Evolutionary conservation across 768 basidiomycete genomes (phyloP).

Genomic region (Hypholoma fasciculare): DNA sequence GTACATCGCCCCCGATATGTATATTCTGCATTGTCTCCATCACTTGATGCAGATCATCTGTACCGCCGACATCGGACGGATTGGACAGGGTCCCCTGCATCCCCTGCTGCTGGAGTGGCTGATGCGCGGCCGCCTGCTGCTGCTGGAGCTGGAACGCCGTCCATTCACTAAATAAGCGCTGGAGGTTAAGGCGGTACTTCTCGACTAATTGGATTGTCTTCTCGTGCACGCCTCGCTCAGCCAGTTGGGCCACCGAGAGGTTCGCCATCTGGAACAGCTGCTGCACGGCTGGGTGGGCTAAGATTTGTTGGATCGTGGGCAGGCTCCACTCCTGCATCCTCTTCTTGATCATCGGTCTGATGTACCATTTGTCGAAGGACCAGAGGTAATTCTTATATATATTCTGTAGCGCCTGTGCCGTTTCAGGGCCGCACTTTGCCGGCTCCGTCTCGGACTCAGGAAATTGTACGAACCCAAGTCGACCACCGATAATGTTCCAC

Average conservation of each 20-base stretch:
- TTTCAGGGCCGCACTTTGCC: slow-evolving; percentile 58
- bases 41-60: no score
- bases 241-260: slow-evolving; percentile 49
- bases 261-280: slow-evolving; percentile 50
- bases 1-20: no score
- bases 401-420: slow-evolving; percentile 58
- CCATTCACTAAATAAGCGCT: slow-evolving; percentile 39
- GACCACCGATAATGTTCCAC: slow-evolving; percentile 70
- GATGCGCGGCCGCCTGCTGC: slow-evolving; percentile 13
- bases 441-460: slow-evolving; percentile 62
- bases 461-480: slow-evolving; percentile 65
- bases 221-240: slow-evolving; percentile 47
- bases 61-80: no score
- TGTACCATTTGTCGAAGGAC: slow-evolving; percentile 57
- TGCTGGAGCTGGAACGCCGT: slow-evolving; percentile 31
- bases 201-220: slow-evolving; percentile 59
- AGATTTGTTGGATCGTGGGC: slow-evolving; percentile 8
- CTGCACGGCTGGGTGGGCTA: slow-evolving; percentile 29
- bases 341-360: slow-evolving; percentile 36
- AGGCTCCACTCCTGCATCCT: slow-evolving; percentile 8
- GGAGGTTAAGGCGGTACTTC: slow-evolving; percentile 44
- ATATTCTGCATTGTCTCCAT: no score
- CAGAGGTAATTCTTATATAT: slow-evolving; percentile 61
- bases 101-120: slow-evolving; percentile 14
- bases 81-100: no score